These are phyloP conservation scores for Scedosporium dehoogii DNA, from an alignment of 2,329 filamentous ascomycete genomes.

Conservation along the genomic window DNA sequence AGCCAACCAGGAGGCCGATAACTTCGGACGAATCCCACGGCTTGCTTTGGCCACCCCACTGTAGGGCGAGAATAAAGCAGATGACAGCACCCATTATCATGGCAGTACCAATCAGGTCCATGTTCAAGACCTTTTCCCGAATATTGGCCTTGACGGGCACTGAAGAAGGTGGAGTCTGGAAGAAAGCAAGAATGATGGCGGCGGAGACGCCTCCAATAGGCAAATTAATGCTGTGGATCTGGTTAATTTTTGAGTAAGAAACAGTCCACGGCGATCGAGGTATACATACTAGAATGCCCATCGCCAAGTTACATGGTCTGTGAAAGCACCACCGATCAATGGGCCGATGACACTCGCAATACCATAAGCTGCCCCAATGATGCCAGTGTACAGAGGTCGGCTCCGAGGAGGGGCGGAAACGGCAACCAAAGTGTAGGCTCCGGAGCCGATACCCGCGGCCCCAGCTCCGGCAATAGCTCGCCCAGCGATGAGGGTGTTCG, in stretches of 20 bases:
- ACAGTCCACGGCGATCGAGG: no score
- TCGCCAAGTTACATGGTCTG: constrained; percentile 18
- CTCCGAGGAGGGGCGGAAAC: constrained; percentile 18
- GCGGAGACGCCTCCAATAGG: constrained; percentile 19
- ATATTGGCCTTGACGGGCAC: not conserved
- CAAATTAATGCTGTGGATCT: constrained; percentile 18
- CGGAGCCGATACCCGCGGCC: constrained; percentile 35
- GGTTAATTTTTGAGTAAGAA: not conserved
- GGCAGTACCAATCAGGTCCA: constrained; percentile 19
- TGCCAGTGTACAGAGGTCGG: constrained; percentile 21
- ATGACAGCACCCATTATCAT: constrained; percentile 27
- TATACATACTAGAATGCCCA: constrained; percentile 17
- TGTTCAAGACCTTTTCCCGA: constrained; percentile 2
- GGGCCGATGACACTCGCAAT: constrained; percentile 20
- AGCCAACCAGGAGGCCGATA: constrained; percentile 26
- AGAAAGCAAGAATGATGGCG: constrained; percentile 28
- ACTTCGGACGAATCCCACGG: constrained; percentile 18
- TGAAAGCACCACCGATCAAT: constrained; percentile 16
- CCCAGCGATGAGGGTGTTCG: constrained; percentile 39
- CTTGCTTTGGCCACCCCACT: constrained; percentile 34
- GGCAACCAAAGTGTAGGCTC: constrained; percentile 32
- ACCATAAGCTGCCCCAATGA: constrained; percentile 25
- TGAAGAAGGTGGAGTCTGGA: constrained; percentile 24
- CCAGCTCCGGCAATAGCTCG: constrained; percentile 37
- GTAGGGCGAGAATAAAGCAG: constrained; percentile 38